Conservation (phyloP, 2,329 filamentous ascomycete genomes). For the Diaporthe australafricana region DNA sequence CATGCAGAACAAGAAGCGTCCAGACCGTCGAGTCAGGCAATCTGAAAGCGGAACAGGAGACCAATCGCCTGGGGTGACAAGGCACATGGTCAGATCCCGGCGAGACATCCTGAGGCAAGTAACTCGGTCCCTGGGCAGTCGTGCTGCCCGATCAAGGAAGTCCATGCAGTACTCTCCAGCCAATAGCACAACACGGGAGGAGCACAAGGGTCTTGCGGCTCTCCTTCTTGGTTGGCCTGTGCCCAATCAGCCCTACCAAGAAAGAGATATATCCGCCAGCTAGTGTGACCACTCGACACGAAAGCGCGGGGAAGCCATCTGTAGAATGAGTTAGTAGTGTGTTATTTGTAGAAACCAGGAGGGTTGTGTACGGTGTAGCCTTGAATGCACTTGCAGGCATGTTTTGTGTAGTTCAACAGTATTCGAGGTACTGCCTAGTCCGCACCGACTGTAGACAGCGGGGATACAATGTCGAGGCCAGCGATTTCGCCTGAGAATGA, state of each 20-base stretch:
- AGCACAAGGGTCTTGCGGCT: constrained; percentile 34
- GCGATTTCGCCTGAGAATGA: background rate
- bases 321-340: background rate
- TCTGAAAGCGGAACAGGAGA: background rate
- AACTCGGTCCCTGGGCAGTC: background rate
- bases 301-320: background rate
- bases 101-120: too few species aligned
- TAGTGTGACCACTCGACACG: background rate
- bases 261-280: too few species aligned
- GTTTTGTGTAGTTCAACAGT: too few species aligned
- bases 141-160: background rate
- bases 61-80: background rate
- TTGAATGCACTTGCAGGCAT: too few species aligned
- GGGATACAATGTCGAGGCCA: background rate
- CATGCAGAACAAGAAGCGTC: background rate
- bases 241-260: background rate
- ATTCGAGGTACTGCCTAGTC: background rate
- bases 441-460: background rate
- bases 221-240: background rate
- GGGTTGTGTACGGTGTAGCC: too few species aligned
- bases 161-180: background rate
- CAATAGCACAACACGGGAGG: constrained; percentile 33
- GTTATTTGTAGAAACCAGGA: too few species aligned
- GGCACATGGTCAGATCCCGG: background rate
- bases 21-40: background rate